Conservation (phyloP, 768 basidiomycete genomes). For the Mycena rebaudengoi region DNA sequence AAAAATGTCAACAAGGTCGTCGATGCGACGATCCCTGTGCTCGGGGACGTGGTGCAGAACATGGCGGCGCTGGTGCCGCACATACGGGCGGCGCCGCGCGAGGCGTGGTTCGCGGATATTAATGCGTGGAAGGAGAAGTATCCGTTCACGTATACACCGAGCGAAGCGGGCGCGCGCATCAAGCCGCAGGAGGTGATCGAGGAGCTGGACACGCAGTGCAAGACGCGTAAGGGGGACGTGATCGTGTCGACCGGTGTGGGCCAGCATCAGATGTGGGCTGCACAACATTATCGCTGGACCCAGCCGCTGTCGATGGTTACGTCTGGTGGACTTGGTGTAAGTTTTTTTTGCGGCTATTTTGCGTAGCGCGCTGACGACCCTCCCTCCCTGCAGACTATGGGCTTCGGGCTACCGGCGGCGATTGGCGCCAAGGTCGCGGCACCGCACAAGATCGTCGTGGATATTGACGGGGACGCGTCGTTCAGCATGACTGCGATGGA, state of each 20-base stretch:
- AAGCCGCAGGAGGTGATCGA: conserved; percentile 98
- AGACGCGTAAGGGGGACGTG: conserved; percentile 84
- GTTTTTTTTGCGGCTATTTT: conserved; percentile 40
- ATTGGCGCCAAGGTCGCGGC: conserved; percentile 98
- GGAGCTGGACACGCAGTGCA: conserved; percentile 86
- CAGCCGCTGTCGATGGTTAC: conserved; percentile 89
- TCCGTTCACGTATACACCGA: conserved; percentile 88
- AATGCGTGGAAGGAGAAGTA: conserved; percentile 85
- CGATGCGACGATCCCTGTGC: conserved; percentile 90
- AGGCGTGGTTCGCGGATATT: conserved; percentile 87
- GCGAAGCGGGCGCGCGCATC: conserved; percentile 69
- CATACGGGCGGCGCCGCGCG: conserved; percentile 69
- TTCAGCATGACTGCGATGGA: conserved; percentile 99
- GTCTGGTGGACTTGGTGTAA: conserved; percentile 92
- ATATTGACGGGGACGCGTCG: conserved; percentile 97
- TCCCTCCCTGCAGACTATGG: conserved; percentile 81
- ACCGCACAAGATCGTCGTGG: conserved; percentile 91
- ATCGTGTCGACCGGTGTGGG: conserved; percentile 95
- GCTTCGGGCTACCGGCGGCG: conserved; percentile 93
- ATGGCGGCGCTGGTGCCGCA: conserved; percentile 83
- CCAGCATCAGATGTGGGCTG: conserved; percentile 99
- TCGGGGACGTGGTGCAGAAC: conserved; percentile 92
- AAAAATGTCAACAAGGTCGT: conserved; percentile 99
- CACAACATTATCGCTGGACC: conserved; percentile 92
- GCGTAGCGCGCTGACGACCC: not conserved